These are phyloP conservation scores for Pyrenophora graminea DNA, from an alignment of 2,329 filamentous ascomycete species.

Conservation along the genomic window DNA sequence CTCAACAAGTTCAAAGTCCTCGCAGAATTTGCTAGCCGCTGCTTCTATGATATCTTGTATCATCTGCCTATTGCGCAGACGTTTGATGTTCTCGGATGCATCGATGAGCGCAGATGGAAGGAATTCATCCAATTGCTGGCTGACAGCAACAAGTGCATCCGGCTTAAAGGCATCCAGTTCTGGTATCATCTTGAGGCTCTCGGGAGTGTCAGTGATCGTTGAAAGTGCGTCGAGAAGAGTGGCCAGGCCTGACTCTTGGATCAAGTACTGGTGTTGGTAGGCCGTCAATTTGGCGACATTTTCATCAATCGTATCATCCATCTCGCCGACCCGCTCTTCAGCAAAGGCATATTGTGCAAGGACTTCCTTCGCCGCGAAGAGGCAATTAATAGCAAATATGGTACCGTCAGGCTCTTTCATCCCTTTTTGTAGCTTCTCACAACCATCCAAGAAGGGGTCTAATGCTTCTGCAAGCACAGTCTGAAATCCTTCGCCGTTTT, in stretches of 20 bases:
- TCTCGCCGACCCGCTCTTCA: slow-evolving; percentile 56
- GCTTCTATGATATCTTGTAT: slow-evolving; percentile 78
- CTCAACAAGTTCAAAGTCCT: slow-evolving; percentile 77
- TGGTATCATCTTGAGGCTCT: slow-evolving; percentile 61
- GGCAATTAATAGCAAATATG: slow-evolving; percentile 76
- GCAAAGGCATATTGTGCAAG: slow-evolving; percentile 69
- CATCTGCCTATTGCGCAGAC: slow-evolving; percentile 71
- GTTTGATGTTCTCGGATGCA: slow-evolving; percentile 77
- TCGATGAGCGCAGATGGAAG: slow-evolving; percentile 92
- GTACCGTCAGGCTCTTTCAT: slow-evolving; percentile 64
- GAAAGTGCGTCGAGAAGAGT: slow-evolving; percentile 64
- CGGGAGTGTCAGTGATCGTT: slow-evolving; percentile 47
- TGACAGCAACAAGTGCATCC: slow-evolving; percentile 65
- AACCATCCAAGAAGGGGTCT: slow-evolving; percentile 82
- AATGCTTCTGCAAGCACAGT: slow-evolving; percentile 77
- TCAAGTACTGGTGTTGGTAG: slow-evolving; percentile 73
- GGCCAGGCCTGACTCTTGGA: slow-evolving; percentile 73
- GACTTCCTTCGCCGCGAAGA: slow-evolving; percentile 61
- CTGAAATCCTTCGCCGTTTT: slow-evolving; percentile 71
- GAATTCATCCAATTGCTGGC: slow-evolving; percentile 84
- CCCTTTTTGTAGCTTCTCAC: slow-evolving; percentile 67
- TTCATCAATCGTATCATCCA: slow-evolving; percentile 61
- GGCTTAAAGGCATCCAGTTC: slow-evolving; percentile 63
- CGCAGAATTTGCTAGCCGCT: slow-evolving; percentile 81
- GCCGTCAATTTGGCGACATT: slow-evolving; percentile 64